Evolutionary conservation across 441 rosid genomes (phyloP), one percentile per base, ranked within the genome.

Genomic region (Geranium incanum): DNA sequence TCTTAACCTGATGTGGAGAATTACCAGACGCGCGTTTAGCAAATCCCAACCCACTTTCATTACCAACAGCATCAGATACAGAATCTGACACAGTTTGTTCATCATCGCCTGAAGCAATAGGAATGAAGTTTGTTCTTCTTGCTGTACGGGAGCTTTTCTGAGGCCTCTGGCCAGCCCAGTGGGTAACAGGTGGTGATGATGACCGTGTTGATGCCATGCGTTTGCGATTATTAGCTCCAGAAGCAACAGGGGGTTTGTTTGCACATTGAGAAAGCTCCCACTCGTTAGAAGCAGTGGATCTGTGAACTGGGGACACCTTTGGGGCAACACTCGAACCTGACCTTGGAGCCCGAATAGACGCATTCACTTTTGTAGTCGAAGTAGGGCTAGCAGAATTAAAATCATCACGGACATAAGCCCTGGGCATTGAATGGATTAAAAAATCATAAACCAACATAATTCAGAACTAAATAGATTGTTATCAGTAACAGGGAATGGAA

Each of bases 161-260:
- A 68, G 92, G 96, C 81, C 99, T 87, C 78, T 92, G 99, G 78
- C 94, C 79, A 18, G 96, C 87, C 98, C 97, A 95, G 71, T 87
- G 87, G 66, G 90, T 88, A 78, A 90, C 90, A 67, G 98, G 93
- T 72, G 96, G 97, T 74, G 98, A 89, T 72, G 99, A 86, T 75
- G 98, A 88, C 76, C 80, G 84, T 68, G 86, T 77, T 33, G 98
- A 81, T 66, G 90, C 70, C 70, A 89, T 72, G 55, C 98, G 98
- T 70, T 90, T 95, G 78, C 92, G 96, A 70, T 75, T 88, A 76
- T 86, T 88, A 76, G 84, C 80, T 76, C 89, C 98, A 68, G 85
- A 75, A 78, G 88, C 78, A 68, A 83, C 72, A 75, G 92, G 86
- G 76, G 97, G 89, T 83, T 91, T 91, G 82, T 78, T 93, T 74